Base-by-base conservation (phyloP, 495 filamentous ascomycete genomes). In the Neurospora sp. region DNA sequence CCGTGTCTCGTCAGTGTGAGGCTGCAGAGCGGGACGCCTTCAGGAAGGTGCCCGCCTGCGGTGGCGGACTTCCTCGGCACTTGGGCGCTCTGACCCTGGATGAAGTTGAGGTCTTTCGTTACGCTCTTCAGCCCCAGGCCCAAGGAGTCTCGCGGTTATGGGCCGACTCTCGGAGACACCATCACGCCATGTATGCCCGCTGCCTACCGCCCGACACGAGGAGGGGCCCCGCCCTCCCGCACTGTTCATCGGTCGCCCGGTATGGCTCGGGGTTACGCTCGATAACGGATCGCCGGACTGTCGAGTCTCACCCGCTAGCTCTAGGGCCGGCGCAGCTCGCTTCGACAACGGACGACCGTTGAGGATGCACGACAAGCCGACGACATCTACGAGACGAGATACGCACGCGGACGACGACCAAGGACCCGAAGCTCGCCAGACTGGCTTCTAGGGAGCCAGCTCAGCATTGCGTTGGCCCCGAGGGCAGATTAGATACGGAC, bases 81-180 rank as follows among this genome's bases (percentile, higher is more conserved):
- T 1, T 0, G 48, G 22, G 11, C 8, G 22, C 48, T 59, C 22
- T 27, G 2, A 11, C 48, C n/a, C 9, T 0, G 46, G 9, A 12
- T 9, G 2, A 5, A 10, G 10, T 0, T 53, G n/a, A 10, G 5
- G 5, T 22, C 11, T 0, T 22, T 12, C 9, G 42, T 1, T 0
- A n/a, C 5, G 22, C 53, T 31, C 5, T 8, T 31, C 48, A 16
- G 12, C n/a, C n/a, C n/a, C n/a, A n/a, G n/a, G n/a, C n/a, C n/a
- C n/a, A n/a, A n/a, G n/a, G n/a, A n/a, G n/a, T n/a, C n/a, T n/a
- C 22, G 3, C 22, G 5, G 22, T 31, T 61, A 61, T 16, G 20
- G 5, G 8, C 3, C 11, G 22, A 16, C 5, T 8, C 48, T 31
- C 48, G 22, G 22, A 27, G 20, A 1, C 20, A 22, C 20, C 48